Conservation (phyloP, 768 basidiomycete genomes). For the Naganishia kalamii region DNA sequence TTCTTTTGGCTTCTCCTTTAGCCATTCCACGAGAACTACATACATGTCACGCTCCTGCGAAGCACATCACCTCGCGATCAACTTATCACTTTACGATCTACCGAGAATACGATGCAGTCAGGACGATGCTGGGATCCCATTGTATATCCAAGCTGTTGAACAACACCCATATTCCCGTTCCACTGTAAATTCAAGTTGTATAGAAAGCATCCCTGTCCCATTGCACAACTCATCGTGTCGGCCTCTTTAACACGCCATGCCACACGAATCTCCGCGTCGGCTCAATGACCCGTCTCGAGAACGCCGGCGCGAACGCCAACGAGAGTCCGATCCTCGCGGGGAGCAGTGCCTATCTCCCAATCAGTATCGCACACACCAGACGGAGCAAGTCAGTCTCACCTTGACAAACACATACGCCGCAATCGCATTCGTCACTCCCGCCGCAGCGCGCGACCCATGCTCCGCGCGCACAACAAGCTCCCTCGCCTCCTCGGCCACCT, state of each 20-base stretch:
- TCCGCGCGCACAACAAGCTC: constrained; percentile 25
- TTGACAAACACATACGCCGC: constrained; percentile 75
- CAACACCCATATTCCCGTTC: too few species aligned
- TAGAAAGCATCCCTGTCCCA: not conserved
- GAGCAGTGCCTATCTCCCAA: constrained; percentile 57
- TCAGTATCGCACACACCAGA: constrained; percentile 11
- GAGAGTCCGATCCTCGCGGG: constrained; percentile 68
- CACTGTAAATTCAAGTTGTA: not conserved
- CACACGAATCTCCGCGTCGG: constrained; percentile 51
- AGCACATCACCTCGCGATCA: too few species aligned
- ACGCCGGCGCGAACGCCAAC: constrained; percentile 64
- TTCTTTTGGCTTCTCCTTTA: too few species aligned
- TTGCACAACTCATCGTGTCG: not conserved
- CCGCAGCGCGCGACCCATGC: constrained; percentile 52
- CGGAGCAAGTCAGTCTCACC: constrained; percentile 49
- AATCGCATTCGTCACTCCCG: constrained; percentile 74
- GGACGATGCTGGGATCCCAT: too few species aligned
- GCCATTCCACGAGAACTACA: too few species aligned
- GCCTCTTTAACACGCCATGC: constrained; percentile 17
- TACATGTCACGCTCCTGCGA: too few species aligned
- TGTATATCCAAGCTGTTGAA: too few species aligned
- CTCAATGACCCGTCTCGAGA: constrained; percentile 62
- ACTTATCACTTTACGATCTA: too few species aligned
- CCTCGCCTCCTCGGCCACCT: constrained; percentile 25
- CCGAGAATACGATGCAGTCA: too few species aligned